Evolutionary conservation across 2,329 filamentous ascomycete genomes (phyloP).

Genomic region (Cladophialophora chaetospira): DNA sequence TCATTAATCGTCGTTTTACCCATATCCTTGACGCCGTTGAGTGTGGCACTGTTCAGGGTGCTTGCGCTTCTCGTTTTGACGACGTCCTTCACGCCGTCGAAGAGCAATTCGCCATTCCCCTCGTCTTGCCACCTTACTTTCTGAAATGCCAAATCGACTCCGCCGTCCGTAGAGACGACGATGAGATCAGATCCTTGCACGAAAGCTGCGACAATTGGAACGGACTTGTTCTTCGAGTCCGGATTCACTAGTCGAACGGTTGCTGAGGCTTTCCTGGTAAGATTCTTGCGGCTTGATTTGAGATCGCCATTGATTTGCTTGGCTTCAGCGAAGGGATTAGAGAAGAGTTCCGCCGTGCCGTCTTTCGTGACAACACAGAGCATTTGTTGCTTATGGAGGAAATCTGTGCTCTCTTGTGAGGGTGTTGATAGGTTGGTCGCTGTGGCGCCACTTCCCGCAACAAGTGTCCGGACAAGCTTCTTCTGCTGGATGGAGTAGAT

Average conservation of each 20-base stretch:
- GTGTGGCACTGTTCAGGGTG: slow-evolving; percentile 49
- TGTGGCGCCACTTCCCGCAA: slow-evolving; percentile 51
- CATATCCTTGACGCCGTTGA: slow-evolving; percentile 56
- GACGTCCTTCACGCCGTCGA: slow-evolving; percentile 50
- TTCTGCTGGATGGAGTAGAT: slow-evolving; percentile 49
- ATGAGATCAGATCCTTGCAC: slow-evolving; percentile 51
- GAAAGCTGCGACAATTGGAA: slow-evolving; percentile 47
- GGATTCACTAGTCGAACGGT: slow-evolving; percentile 48
- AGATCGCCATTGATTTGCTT: slow-evolving; percentile 37
- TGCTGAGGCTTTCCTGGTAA: slow-evolving; percentile 49
- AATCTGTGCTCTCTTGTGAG: slow-evolving; percentile 26
- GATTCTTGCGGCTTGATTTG: slow-evolving; percentile 36
- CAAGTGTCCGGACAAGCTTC: slow-evolving; percentile 50
- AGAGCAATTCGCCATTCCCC: slow-evolving; percentile 45
- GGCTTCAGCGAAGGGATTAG: slow-evolving; percentile 48
- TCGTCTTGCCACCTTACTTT: slow-evolving; percentile 51
- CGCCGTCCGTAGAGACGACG: slow-evolving; percentile 52
- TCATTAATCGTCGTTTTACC: slow-evolving; percentile 60
- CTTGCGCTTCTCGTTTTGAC: slow-evolving; percentile 46
- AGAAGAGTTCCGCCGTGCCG: slow-evolving; percentile 53
- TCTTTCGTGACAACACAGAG: slow-evolving; percentile 51
- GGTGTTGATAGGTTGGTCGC: slow-evolving; percentile 41
- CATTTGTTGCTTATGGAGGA: slow-evolving; percentile 39
- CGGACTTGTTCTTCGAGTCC: slow-evolving; percentile 42
- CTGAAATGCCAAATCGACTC: slow-evolving; percentile 54